A percentile compares a stretch with the other conserved stretches of the same genome.
These are phyloP conservation scores for Linnemannia hyalina DNA, from an alignment of 192 early-diverging fungal genomes.

Conservation along the genomic window DNA sequence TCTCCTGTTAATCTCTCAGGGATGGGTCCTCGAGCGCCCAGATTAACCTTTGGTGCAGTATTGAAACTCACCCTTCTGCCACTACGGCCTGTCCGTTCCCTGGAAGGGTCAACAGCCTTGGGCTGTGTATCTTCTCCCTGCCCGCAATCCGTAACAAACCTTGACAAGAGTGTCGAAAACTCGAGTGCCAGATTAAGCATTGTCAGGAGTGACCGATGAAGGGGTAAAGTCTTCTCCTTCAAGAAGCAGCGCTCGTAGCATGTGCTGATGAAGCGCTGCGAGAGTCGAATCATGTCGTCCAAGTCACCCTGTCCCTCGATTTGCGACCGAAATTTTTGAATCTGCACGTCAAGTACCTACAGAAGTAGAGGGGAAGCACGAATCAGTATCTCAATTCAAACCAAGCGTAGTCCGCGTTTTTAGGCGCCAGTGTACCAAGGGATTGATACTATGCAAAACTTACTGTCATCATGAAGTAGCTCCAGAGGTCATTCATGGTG, in stretches of 20 bases:
- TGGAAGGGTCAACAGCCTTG: background rate
- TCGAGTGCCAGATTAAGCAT: conserved; percentile 38
- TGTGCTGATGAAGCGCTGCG: conserved; percentile 14
- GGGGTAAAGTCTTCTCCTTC: conserved; percentile 33
- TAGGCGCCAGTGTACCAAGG: background rate
- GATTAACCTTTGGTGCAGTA: background rate
- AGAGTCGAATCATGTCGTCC: conserved; percentile 40
- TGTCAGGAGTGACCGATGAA: conserved; percentile 41
- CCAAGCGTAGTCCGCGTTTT: background rate
- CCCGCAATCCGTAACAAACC: conserved; percentile 27
- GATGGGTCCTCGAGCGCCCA: background rate
- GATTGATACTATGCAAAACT: background rate
- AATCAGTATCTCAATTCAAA: background rate
- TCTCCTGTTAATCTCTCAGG: background rate
- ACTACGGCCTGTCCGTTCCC: background rate
- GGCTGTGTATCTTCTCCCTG: background rate
- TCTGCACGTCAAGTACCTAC: conserved; percentile 33
- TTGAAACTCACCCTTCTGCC: conserved; percentile 35
- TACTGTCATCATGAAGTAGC: conserved; percentile 54
- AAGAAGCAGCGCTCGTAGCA: conserved; percentile 53
- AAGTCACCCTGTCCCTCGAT: conserved; percentile 37
- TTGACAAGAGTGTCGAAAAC: conserved; percentile 35
- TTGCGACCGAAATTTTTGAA: conserved; percentile 31
- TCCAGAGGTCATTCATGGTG: conserved; percentile 49
- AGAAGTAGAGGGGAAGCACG: background rate